Conservation (phyloP, 2,329 filamentous ascomycete species). For the Penicillium vulpinum region DNA sequence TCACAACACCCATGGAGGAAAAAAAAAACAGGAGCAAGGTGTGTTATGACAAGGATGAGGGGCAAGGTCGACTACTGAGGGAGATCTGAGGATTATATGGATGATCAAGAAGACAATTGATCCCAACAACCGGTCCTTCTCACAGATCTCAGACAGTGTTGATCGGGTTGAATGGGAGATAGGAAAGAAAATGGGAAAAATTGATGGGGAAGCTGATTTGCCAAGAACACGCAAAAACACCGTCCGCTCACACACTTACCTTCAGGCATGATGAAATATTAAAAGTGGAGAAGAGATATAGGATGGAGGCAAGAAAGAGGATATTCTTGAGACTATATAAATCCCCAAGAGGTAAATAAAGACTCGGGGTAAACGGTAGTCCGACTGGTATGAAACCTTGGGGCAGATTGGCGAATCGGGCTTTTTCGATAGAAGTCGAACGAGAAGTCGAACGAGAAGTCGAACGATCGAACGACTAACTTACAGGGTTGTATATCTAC, state of each 20-base stretch:
- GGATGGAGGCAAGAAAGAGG: neutral
- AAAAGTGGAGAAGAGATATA: neutral
- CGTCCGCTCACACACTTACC: constrained; percentile 20
- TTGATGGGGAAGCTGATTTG: constrained; percentile 11
- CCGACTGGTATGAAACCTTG: neutral
- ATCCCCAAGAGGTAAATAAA: neutral
- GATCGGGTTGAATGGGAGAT: neutral
- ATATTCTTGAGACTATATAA: neutral
- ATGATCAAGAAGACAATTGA: neutral
- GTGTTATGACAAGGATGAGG: neutral
- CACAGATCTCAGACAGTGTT: neutral
- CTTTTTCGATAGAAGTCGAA: no score
- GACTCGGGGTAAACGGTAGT: constrained; percentile 13
- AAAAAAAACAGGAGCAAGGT: neutral
- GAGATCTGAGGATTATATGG: neutral
- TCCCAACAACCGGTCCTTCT: neutral
- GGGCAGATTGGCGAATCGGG: neutral
- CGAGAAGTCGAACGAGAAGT: no score
- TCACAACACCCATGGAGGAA: constrained; percentile 24
- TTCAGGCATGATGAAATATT: constrained; percentile 12
- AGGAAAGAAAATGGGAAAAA: constrained; percentile 15
- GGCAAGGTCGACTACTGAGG: neutral
- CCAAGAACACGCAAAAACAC: constrained; percentile 14
- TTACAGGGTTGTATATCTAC: neutral
- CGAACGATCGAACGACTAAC: neutral